A percentile compares a stretch with the other conserved stretches of the same genome.
Conservation (phyloP, 495 filamentous ascomycete genomes). For the Hypoxylon intermedium region DNA sequence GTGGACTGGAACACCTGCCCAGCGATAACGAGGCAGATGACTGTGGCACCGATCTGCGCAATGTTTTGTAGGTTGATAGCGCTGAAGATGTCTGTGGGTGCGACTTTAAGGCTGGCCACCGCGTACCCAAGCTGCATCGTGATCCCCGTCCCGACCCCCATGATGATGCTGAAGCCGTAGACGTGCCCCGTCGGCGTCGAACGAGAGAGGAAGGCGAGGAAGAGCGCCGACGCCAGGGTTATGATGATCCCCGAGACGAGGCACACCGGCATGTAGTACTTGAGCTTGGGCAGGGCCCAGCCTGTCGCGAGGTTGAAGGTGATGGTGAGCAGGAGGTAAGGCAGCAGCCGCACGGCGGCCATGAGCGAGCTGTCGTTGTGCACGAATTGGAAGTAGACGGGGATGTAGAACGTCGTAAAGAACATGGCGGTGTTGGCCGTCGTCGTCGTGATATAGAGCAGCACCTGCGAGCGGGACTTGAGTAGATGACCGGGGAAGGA, state of each 20-base stretch:
- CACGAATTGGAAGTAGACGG: constrained; percentile 56
- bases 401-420: constrained; percentile 56
- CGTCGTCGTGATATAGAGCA: constrained; percentile 37
- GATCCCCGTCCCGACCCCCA: constrained; percentile 61
- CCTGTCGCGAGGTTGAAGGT: constrained; percentile 50
- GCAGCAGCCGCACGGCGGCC: constrained; percentile 54
- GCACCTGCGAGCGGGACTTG: too few relatives aligned
- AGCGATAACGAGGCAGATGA: constrained; percentile 63
- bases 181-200: constrained; percentile 48
- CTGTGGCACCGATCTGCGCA: constrained; percentile 60
- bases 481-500: constrained; percentile 60
- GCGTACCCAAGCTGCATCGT: constrained; percentile 61
- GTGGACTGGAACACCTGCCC: constrained; percentile 63
- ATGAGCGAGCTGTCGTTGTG: constrained; percentile 43
- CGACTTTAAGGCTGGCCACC: constrained; percentile 59
- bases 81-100: constrained; percentile 46
- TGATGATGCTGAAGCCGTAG: constrained; percentile 63
- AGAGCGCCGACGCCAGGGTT: too few relatives aligned
- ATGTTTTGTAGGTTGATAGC: constrained; percentile 62
- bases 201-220: too few relatives aligned
- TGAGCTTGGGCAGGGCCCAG: constrained; percentile 51
- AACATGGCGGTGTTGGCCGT: constrained; percentile 12
- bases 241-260: too few relatives aligned
- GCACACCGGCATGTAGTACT: constrained; percentile 63
- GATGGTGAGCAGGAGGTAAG: constrained; percentile 56